Base-by-base conservation (phyloP, 805 yeast genomes). In the Saturnispora halmiae region DNA sequence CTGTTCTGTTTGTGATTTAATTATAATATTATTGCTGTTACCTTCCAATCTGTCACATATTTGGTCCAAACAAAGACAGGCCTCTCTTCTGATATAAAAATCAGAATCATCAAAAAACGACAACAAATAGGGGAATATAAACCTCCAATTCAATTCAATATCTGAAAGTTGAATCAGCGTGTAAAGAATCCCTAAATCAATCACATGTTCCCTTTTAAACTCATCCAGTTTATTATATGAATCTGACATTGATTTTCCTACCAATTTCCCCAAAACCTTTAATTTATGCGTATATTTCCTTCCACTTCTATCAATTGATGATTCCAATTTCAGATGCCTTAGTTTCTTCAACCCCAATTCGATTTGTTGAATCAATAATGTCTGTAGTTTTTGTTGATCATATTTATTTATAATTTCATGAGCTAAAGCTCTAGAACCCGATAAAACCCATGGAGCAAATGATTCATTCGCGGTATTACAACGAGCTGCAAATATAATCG, bases 51-150 rank as follows among this genome's bases (percentile, higher is more conserved):
- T 14, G 3, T 30, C 18, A 19, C 54, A 36, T 8, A 48, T 25
- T 6, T 31, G 27, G 13, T 29, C 15, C 7, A 45, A 27, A 4
- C 34, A 30, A 3, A 38, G n/a, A 28, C 53, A 47, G 1, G 56
- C 58, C 16, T 46, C 51, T 6, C 48, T 29, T 35, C 55, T 54
- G 13, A 59, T 48, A 15, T 54, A 24, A 3, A 45, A 36, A 20
- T 59, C 56, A 3, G 61, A 31, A 19, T 58, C 60, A 39, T 60
- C 64, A 24, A 60, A 40, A 21, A 51, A 55, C 21, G 47, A 41
- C 18, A 59, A 46, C 9, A 56, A 18, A 11, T 54, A 29, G 4
- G 62, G 61, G 9, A 60, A 29, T 2, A 59, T 38, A 15, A 46
- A 27, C 14, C 51, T 44, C 62, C 63, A 59, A 18, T 52, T 41